Evolutionary conservation across 2,329 filamentous ascomycete species (phyloP), one percentile per base, ranked within the genome.

Genomic region (Nannizziopsis barbatae): DNA sequence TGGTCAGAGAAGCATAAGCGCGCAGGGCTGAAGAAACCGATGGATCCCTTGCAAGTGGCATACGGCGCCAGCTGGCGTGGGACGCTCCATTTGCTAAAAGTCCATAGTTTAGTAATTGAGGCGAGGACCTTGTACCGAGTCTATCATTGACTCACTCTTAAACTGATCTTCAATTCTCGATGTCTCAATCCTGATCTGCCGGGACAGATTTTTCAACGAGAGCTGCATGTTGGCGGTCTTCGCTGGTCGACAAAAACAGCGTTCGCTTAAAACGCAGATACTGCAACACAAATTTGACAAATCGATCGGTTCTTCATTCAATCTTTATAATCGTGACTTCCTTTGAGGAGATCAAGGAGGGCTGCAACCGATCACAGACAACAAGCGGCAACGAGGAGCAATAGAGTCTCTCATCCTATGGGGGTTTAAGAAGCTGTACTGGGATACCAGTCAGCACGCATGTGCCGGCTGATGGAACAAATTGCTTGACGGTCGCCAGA

Each of bases 401-500:
- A 35, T 31, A 17, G 27, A 8, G 7, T 5, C 14, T 22, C 10
- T 32, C 41, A 35, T 43, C 30, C 41, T 43, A 43, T 43, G 41
- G 41, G 5, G 41, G 41, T 35, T 43, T 43, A 8, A 43, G 41
- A 27, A 33, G 30, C 41, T 43, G 41, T 6, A 43, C 41, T 10
- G 30, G 41, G 14, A 43, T 12, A 43, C 27, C 30, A 43, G 41
- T 31, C 12, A 43, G 41, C 41, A 43, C 30, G 11, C 41, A 35
- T 35, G 41, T 35, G 30, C 41, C 41, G 20, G 41, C 41, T 43
- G 41, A 43, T 33, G 30, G 30, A 33, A 43, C 41, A 30, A 43
- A 43, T n/a, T 35, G 41, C 41, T 43, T 43, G 30, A 43, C 15
- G 27, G 31, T 35, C 41, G 41, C 41, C 41, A 43, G 41, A 43